Conservation (phyloP, 345 rosid genomes). For the Syzygium grande region DNA sequence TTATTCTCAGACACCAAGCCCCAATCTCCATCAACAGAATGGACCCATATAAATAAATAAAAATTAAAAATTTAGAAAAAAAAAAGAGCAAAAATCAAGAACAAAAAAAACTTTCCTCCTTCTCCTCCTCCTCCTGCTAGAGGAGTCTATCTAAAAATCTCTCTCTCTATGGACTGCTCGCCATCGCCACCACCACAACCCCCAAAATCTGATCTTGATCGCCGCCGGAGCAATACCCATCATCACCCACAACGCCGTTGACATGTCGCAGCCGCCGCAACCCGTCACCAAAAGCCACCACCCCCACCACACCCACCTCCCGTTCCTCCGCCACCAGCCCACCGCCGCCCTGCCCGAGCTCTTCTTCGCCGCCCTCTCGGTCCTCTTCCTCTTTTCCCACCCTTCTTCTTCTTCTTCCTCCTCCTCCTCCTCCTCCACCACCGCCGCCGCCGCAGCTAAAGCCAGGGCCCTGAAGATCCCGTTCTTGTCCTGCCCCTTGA, state of each 20-base stretch:
- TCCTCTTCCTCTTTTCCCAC: constrained; percentile 27
- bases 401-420: not conserved
- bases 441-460: constrained; percentile 18
- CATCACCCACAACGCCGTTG: not conserved
- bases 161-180: not conserved
- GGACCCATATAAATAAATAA: too few species aligned
- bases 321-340: not conserved
- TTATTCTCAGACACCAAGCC: not conserved
- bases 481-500: constrained; percentile 20
- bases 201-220: not conserved
- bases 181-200: not conserved
- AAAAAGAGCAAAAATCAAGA: too few species aligned
- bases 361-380: constrained; percentile 20
- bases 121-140: not conserved
- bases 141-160: too few species aligned
- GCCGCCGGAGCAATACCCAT: not conserved
- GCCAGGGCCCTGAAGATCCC: constrained; percentile 29
- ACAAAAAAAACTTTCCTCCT: not conserved
- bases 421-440: constrained; percentile 6
- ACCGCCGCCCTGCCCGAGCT: constrained; percentile 13
- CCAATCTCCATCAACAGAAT: not conserved
- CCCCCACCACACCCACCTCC: not conserved
- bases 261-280: not conserved
- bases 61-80: too few species aligned
- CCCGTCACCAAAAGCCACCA: not conserved